Evolutionary conservation across 768 basidiomycete genomes (phyloP), one percentile per base, ranked within the genome.

Genomic region (Mycena albidolilacea): DNA sequence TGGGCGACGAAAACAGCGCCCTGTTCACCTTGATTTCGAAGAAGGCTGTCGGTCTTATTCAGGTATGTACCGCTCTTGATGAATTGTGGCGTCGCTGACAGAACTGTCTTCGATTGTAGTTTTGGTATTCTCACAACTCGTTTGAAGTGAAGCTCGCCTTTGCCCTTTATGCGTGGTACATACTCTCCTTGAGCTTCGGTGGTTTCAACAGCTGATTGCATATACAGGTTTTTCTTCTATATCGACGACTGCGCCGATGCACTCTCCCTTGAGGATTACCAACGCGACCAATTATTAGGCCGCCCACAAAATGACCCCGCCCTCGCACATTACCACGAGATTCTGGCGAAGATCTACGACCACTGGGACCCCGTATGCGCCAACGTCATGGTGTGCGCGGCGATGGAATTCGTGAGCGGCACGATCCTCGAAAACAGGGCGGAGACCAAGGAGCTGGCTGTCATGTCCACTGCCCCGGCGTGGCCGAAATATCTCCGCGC

Each of bases 401-500:
- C 76, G 9, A 64, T 79, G 14, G 73, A 79, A 7, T 77, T 72
- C 37, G 39, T 77, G 41, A 72, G 68, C 37, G 74, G 63, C 23
- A 79, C 68, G 30, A 76, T 76, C 50, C 58, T 77, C 15, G 78
- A 80, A 50, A 46, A 19, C 5, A n/a, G 54, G 43, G 62, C 69
- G 5, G 58, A 55, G 12, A 35, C 78, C 11, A 72, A 66, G n/a
- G 37, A 37, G 1, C 44, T 79, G 35, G 46, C 64, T 5, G 12
- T 77, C 17, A 58, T 54, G 0, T 58, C 48, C 7, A 55, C 64
- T 9, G 73, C 77, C 3, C 14, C 50, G 3, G 69, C 72, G 9
- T 80, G 76, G 57, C 78, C 79, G 3, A 72, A 72, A 61, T 80
- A 75, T 35, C 71, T 80, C 23, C 77, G 78, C 46, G 70, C 74